Base-by-base conservation (phyloP, 1,139 yeast genomes). In the Yamadazyma dushanensis region DNA sequence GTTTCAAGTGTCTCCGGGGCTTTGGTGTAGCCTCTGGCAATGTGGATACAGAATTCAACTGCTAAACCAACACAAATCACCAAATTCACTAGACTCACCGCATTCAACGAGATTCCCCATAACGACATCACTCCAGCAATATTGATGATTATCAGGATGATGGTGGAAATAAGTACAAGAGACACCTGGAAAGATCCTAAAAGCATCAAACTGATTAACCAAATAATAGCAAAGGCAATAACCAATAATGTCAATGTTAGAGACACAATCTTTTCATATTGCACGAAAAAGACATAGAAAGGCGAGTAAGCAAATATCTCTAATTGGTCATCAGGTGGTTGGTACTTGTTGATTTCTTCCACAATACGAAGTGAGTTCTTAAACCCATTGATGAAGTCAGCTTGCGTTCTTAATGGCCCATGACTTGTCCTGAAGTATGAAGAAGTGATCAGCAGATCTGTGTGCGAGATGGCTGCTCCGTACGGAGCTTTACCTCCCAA, bases 401-500 rank as follows among this genome's bases (percentile, higher is more conserved):
- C 57, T 49, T 92, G 97, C 0, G 96, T 83, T 39, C 86, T 70
- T 46, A 92, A 66, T 0, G 97, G 94, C 1, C 58, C 60, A 57
- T 92, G 97, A n/a, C 86, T 74, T 1, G 94, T 78, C 45, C 97
- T 66, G 62, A 90, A 86, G 26, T 77, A 73, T 3, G 92, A 79
- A 1, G 94, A 69, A 4, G 56, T 48, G 15, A 90, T 72, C 1
- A 50, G 51, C 8, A 49, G 38, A 0, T 65, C 60, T 13, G 67
- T 61, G 32, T 66, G 66, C 1, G 71, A 58, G 13, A 92, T 67
- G 0, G 94, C 72, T 5, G 67, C 61, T 1, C 85, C 73, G 53
- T 90, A 92, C 0, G 97, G 95, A 0, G 97, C 97, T 52, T 86
- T 84, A 1, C 98, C 98, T 3, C 96, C 97, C 20, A 92, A 66